These are phyloP conservation scores for Fusarium guadeloupense DNA, from an alignment of 2,329 filamentous ascomycete species.

Conservation along the genomic window DNA sequence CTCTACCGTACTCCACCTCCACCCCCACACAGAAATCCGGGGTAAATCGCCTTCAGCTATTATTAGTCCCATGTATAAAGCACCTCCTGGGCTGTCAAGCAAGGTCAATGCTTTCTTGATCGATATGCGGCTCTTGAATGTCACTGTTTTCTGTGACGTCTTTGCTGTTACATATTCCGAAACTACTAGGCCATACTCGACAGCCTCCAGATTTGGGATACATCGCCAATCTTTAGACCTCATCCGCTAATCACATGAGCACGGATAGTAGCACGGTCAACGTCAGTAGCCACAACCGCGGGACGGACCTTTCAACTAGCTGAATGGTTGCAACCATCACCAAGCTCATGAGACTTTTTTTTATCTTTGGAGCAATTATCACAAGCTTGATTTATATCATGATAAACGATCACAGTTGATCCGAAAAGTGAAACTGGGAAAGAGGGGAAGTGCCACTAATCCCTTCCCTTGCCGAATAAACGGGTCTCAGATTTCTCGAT, in stretches of 20 bases:
- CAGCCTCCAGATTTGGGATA: slow-evolving; percentile 5
- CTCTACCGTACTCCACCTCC: slow-evolving; percentile 16
- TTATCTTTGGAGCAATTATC: not conserved
- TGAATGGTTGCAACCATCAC: not conserved
- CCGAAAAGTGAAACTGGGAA: not conserved
- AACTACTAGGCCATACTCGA: slow-evolving; percentile 3
- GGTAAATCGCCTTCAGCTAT: slow-evolving; percentile 29
- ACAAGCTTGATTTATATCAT: not conserved
- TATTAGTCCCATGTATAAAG: slow-evolving; percentile 32
- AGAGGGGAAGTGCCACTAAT: slow-evolving; percentile 8
- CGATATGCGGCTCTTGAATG: slow-evolving; percentile 9
- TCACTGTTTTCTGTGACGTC: slow-evolving; percentile 9
- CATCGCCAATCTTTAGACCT: not conserved
- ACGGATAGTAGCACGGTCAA: slow-evolving; percentile 5
- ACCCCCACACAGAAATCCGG: slow-evolving; percentile 40
- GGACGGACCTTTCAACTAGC: not conserved
- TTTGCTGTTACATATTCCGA: slow-evolving; percentile 4
- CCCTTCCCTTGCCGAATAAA: slow-evolving; percentile 20
- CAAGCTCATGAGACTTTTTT: not conserved
- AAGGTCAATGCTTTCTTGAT: slow-evolving; percentile 14
- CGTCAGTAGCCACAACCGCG: slow-evolving; percentile 7
- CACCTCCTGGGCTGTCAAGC: slow-evolving; percentile 13
- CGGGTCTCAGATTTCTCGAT: slow-evolving; percentile 15
- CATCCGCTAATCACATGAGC: slow-evolving; percentile 22
- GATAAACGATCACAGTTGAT: not conserved